Percentiles rank a stretch among this genome's conserved stretches.
These are phyloP conservation scores for Ormosia emarginata DNA, from an alignment of 306 rosid genomes.

Conservation along the genomic window DNA sequence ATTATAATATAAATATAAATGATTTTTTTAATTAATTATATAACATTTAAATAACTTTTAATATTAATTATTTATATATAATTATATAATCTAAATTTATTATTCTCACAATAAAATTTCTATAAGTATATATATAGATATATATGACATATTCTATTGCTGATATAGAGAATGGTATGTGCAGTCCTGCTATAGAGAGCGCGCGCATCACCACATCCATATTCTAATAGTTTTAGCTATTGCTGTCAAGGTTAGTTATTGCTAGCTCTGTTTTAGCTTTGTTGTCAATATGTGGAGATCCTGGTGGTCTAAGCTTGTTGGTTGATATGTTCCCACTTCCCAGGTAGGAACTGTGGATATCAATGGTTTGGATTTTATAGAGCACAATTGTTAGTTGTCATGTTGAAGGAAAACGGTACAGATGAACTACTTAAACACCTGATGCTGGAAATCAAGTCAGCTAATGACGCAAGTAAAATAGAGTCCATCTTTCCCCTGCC, in stretches of 20 bases:
- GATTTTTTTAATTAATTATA: too few relatives aligned
- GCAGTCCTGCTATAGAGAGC: conserved; percentile 51
- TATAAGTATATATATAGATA: too few relatives aligned
- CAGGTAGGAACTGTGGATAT: conserved; percentile 83
- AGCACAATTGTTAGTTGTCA: conserved; percentile 91
- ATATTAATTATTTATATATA: too few relatives aligned
- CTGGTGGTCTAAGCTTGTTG: conserved; percentile 10
- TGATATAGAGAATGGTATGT: conserved; percentile 52
- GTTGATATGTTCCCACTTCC: conserved; percentile 10
- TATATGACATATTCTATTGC: too few relatives aligned
- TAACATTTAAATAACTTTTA: too few relatives aligned
- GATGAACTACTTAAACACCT: conserved; percentile 65
- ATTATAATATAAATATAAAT: too few relatives aligned
- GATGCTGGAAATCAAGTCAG: conserved; percentile 85
- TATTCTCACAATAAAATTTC: too few relatives aligned
- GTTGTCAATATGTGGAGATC: conserved; percentile 8
- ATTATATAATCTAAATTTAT: too few relatives aligned
- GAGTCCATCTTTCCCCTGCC: conserved; percentile 80
- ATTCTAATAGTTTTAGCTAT: too few relatives aligned
- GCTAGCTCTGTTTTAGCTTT: conserved; percentile 17
- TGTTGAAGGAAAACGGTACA: conserved; percentile 78
- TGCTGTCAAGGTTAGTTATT: conserved; percentile 56
- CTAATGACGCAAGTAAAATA: conserved; percentile 50
- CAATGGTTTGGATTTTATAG: conserved; percentile 81
- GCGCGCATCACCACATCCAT: conserved; percentile 77